These are phyloP conservation scores for Globisporangium cystogenes DNA, from an alignment of 352 stramenopile genomes.

Conservation along the genomic window DNA sequence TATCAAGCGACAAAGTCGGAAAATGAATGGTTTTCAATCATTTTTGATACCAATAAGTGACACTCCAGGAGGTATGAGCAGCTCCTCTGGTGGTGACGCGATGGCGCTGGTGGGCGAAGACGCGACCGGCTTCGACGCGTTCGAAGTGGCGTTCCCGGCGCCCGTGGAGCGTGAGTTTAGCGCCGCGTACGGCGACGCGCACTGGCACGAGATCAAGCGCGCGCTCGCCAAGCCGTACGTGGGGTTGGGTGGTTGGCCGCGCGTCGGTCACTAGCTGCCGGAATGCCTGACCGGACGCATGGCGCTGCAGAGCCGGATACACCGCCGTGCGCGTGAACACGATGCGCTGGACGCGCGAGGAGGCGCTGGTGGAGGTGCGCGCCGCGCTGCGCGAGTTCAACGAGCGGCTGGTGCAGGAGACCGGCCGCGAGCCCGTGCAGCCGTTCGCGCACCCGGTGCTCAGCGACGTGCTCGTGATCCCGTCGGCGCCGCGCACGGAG, in stretches of 20 bases:
- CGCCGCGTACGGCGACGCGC: slow-evolving; percentile 45
- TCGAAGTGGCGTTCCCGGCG: slow-evolving; percentile 60
- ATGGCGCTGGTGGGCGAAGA: slow-evolving; percentile 7
- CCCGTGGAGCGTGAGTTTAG: slow-evolving; percentile 62
- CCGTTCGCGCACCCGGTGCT: slow-evolving; percentile 37
- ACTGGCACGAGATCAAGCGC: slow-evolving; percentile 74
- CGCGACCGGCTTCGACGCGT: slow-evolving; percentile 32
- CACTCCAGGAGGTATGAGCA: no score
- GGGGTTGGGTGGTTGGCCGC: no score
- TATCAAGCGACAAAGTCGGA: no score
- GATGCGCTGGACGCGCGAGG: slow-evolving; percentile 42
- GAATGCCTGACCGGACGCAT: not conserved
- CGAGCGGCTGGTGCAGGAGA: slow-evolving; percentile 28
- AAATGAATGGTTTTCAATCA: no score
- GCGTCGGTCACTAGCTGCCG: no score
- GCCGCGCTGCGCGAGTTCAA: slow-evolving; percentile 53
- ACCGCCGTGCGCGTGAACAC: slow-evolving; percentile 83
- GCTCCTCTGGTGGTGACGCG: no score
- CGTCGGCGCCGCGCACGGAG: slow-evolving; percentile 37
- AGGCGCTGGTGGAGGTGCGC: slow-evolving; percentile 42
- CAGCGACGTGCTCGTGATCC: slow-evolving; percentile 63
- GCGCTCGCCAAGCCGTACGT: slow-evolving; percentile 60
- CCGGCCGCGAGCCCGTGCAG: slow-evolving; percentile 27
- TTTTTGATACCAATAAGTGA: no score
- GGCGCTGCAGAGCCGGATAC: slow-evolving; percentile 35